These are phyloP conservation scores for Populus tomentosa DNA, from an alignment of 441 rosid genomes.

Conservation along the genomic window DNA sequence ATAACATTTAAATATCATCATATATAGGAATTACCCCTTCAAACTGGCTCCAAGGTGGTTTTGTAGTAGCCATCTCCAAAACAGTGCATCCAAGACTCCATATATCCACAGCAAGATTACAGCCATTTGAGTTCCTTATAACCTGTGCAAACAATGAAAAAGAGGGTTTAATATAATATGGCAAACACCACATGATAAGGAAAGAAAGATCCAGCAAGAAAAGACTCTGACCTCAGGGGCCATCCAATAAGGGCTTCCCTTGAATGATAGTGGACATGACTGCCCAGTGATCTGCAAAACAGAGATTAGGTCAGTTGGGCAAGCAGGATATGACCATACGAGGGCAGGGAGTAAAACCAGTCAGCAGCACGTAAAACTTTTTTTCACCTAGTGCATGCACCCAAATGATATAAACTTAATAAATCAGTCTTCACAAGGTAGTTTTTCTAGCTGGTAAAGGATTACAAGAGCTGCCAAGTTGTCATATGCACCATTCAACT, in stretches of 20 bases:
- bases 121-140: conserved; percentile 56
- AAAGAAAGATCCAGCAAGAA: conserved; percentile 11
- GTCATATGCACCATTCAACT: neutral
- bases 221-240: conserved; percentile 84
- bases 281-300: conserved; percentile 82
- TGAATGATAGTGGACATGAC: conserved; percentile 88
- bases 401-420: conserved; percentile 5
- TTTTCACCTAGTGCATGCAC: neutral
- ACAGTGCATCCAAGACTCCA: conserved; percentile 95
- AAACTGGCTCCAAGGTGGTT: conserved; percentile 82
- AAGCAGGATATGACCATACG: neutral
- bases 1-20: neutral
- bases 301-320: conserved; percentile 3
- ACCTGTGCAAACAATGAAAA: conserved; percentile 37
- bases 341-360: neutral
- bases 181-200: conserved; percentile 6
- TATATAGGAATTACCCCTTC: conserved; percentile 51
- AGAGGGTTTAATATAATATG: conserved; percentile 7
- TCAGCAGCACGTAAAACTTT: neutral
- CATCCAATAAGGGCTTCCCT: conserved; percentile 99
- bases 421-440: conserved; percentile 3
- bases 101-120: conserved; percentile 75
- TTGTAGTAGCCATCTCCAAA: conserved; percentile 78
- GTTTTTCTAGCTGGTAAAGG: neutral
- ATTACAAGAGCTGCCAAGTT: neutral